A percentile compares a stretch with the other conserved stretches of the same genome.
These are phyloP conservation scores for Madurella mycetomatis DNA, from an alignment of 2,329 filamentous ascomycete genomes.

Conservation along the genomic window DNA sequence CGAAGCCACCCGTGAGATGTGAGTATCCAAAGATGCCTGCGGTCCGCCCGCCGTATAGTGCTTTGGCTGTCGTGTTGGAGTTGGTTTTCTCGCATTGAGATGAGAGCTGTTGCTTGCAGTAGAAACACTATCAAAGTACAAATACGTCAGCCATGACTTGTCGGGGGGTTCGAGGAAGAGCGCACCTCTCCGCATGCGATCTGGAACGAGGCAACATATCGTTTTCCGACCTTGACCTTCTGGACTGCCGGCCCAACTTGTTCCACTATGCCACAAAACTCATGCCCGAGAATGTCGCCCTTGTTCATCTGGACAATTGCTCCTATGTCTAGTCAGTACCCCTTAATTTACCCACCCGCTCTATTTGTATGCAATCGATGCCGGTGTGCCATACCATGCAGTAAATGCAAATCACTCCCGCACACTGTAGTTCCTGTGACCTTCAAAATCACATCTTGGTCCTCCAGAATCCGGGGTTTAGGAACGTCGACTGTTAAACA, in stretches of 20 bases:
- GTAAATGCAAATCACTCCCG: conserved; percentile 55
- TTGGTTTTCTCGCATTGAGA: conserved; percentile 80
- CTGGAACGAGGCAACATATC: conserved; percentile 83
- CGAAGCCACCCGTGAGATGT: conserved; percentile 81
- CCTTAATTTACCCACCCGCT: too few species aligned
- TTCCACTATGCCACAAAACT: conserved; percentile 55
- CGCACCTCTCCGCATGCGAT: conserved; percentile 59
- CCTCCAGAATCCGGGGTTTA: conserved; percentile 68
- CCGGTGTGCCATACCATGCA: conserved; percentile 39
- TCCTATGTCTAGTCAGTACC: conserved; percentile 20
- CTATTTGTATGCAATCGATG: background rate
- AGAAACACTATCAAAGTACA: conserved; percentile 54
- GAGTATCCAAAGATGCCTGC: conserved; percentile 70
- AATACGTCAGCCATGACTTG: background rate
- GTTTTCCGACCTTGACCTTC: conserved; percentile 53
- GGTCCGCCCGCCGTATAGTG: conserved; percentile 75
- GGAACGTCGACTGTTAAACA: conserved; percentile 52
- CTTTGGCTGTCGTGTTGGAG: conserved; percentile 63
- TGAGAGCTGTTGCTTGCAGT: conserved; percentile 72
- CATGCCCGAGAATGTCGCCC: conserved; percentile 63
- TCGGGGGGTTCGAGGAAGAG: background rate
- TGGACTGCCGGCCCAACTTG: conserved; percentile 52
- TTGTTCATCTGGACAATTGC: conserved; percentile 55
- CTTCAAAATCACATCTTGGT: conserved; percentile 72
- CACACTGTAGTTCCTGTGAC: conserved; percentile 62